These are phyloP conservation scores for Gossypium sturtianum DNA, from an alignment of 345 rosid species.

Conservation along the genomic window DNA sequence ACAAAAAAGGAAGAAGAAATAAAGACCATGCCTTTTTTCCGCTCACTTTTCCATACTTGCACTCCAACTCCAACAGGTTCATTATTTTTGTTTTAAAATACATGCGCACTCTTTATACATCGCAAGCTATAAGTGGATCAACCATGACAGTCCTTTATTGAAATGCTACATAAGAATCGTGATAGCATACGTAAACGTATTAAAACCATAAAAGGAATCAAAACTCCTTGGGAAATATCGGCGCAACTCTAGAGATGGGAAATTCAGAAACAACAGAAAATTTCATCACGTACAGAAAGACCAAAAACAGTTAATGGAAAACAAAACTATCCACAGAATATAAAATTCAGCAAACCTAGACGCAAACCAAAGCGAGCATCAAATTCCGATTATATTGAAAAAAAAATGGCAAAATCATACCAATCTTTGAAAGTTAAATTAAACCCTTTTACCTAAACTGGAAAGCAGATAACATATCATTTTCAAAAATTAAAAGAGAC, in stretches of 20 bases:
- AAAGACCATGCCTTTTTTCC: neutral
- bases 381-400: too few relatives aligned
- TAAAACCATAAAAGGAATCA: constrained; percentile 12
- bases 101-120: neutral
- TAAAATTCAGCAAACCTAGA: neutral
- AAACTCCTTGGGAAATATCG: neutral
- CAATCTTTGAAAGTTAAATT: neutral
- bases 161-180: constrained; percentile 11
- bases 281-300: neutral
- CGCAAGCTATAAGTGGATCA: constrained; percentile 12
- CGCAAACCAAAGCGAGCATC: neutral
- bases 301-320: neutral
- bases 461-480: neutral
- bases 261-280: neutral
- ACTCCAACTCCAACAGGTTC: constrained; percentile 16
- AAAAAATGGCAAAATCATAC: neutral
- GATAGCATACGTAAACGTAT: constrained; percentile 6
- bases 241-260: neutral
- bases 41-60: constrained; percentile 17
- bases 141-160: constrained; percentile 4
- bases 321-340: neutral
- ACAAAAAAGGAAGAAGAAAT: neutral
- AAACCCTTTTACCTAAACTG: neutral
- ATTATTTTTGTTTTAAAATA: constrained; percentile 4
- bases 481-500: neutral